A percentile compares a stretch with the other conserved stretches of the same genome.
Evolutionary conservation across 2,329 filamentous ascomycete species (phyloP).

Genomic region (Endocalyx cinctus): DNA sequence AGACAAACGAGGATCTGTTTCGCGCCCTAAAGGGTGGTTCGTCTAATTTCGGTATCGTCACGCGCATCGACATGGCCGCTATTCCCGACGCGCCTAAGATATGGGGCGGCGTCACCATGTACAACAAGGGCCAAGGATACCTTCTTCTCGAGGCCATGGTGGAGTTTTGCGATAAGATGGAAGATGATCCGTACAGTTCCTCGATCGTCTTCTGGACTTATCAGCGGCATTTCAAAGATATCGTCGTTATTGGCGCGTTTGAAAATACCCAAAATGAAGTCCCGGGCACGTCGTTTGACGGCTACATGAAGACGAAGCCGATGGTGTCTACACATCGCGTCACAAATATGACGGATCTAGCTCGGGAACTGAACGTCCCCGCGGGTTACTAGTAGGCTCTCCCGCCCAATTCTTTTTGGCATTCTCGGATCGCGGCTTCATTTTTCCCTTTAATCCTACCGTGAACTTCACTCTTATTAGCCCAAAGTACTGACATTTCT

Average conservation of each 20-base stretch:
- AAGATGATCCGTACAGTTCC: constrained; percentile 8
- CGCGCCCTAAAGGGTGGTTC: constrained; percentile 40
- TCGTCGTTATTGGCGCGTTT: constrained; percentile 8
- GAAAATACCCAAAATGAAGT: constrained; percentile 8
- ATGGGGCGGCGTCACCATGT: constrained; percentile 13
- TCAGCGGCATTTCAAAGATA: constrained; percentile 6
- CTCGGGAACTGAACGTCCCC: no score
- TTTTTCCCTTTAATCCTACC: no score
- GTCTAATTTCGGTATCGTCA: constrained; percentile 38
- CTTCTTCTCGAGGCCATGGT: constrained; percentile 11
- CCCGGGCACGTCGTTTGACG: constrained; percentile 6
- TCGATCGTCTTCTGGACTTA: constrained; percentile 13
- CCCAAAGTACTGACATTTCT: no score
- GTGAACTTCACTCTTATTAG: no score
- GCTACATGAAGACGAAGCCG: constrained; percentile 11
- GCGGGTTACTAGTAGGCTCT: no score
- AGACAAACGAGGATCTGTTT: constrained; percentile 35
- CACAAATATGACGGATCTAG: no score
- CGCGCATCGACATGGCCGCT: constrained; percentile 23
- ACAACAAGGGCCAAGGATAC: constrained; percentile 3
- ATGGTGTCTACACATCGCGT: no score
- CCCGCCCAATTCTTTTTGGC: no score
- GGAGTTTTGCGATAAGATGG: constrained; percentile 8
- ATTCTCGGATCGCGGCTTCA: no score
- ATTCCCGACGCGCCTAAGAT: constrained; percentile 8